Evolutionary conservation across 140 eudicot genomes (phyloP), one percentile per base, ranked within the genome.

Genomic region (Anethum foeniculum): DNA sequence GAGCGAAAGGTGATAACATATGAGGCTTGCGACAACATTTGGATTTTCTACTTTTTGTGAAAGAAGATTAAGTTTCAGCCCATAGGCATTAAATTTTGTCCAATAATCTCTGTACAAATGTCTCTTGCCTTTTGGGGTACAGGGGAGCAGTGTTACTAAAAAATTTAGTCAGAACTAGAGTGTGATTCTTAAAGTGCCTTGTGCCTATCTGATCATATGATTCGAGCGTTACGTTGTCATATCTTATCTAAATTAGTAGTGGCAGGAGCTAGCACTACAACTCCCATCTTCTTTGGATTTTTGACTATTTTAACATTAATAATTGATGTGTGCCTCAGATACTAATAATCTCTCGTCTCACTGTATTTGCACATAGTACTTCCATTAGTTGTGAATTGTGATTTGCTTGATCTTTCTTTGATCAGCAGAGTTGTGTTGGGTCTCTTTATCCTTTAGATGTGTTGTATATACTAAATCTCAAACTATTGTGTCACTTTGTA

Each of bases 401-500:
- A 27, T 64, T 27, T 64, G 71, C 36, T 27, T 64, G 18, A 27
- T 27, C 71, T 60, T n/a, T 27, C 71, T 64, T 15, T 65, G 14
- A 3, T 65, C 39, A 27, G 43, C 43, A 67, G 44, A 67, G 43
- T 30, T 67, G 3, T 67, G 7, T 5, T 12, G 43, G 23, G 19
- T 67, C 52, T 47, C 52, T 47, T 13, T 13, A 47, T 47, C 21
- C 39, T 6, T 0, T 65, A 3, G 72, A 65, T 64, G 7, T 65
- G 19, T 28, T 28, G 38, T 65, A 3, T 4, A 64, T 64, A 64
- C 73, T 11, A 21, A 4, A n/a, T 43, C 19, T n/a, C 3, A 18
- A 39, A 23, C 12, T 11, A 21, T 44, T n/a, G 34, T 3, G 71
- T 27, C 60, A 60, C 84, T 81, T 81, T 79, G 81, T 79, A 58